A percentile compares a stretch with the other conserved stretches of the same genome.
Conservation (phyloP, 2,329 filamentous ascomycete species). For the Chaetomiaceae sp. region DNA sequence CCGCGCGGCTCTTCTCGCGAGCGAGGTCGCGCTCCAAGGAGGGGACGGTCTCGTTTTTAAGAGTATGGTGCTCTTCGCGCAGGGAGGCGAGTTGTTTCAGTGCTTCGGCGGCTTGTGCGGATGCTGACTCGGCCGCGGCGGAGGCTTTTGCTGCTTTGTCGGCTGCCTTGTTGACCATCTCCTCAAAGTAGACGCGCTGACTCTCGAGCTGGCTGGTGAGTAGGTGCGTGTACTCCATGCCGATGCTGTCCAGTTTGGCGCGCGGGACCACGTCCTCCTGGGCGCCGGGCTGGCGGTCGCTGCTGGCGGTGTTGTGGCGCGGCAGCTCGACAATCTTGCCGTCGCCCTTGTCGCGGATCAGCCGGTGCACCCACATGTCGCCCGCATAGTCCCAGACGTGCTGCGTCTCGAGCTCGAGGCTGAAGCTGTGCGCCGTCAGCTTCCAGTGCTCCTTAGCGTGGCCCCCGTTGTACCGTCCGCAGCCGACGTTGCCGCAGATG, state of each 20-base stretch:
- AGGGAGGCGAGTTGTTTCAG: slow-evolving; percentile 49
- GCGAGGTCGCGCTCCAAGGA: slow-evolving; percentile 68
- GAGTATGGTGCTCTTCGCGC: slow-evolving; percentile 47
- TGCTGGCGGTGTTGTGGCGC: slow-evolving; percentile 33
- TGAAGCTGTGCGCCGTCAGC: slow-evolving; percentile 82
- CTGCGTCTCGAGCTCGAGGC: slow-evolving; percentile 87
- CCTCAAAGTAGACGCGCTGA: slow-evolving; percentile 90
- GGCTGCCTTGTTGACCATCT: slow-evolving; percentile 80
- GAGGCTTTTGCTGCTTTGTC: slow-evolving; percentile 80
- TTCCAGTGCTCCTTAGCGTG: slow-evolving; percentile 95
- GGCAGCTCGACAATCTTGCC: slow-evolving; percentile 91
- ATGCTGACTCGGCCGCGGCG: slow-evolving; percentile 60
- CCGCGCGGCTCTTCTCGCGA: slow-evolving; percentile 63
- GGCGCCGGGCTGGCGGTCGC: slow-evolving; percentile 26
- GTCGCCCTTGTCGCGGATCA: slow-evolving; percentile 90
- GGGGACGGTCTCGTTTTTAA: slow-evolving; percentile 56
- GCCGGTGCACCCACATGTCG: slow-evolving; percentile 91
- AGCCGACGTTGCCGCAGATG: slow-evolving; percentile 88
- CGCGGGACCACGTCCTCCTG: slow-evolving; percentile 67
- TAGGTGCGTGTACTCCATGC: slow-evolving; percentile 90
- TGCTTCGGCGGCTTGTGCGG: slow-evolving; percentile 45
- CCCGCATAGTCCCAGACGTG: slow-evolving; percentile 98
- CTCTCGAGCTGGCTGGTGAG: slow-evolving; percentile 89
- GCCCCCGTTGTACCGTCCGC: slow-evolving; percentile 88
- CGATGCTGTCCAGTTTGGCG: slow-evolving; percentile 69